phyloP scores from a whole-genome alignment of 495 filamentous ascomycete species.

The Penicillium soppii region DNA sequence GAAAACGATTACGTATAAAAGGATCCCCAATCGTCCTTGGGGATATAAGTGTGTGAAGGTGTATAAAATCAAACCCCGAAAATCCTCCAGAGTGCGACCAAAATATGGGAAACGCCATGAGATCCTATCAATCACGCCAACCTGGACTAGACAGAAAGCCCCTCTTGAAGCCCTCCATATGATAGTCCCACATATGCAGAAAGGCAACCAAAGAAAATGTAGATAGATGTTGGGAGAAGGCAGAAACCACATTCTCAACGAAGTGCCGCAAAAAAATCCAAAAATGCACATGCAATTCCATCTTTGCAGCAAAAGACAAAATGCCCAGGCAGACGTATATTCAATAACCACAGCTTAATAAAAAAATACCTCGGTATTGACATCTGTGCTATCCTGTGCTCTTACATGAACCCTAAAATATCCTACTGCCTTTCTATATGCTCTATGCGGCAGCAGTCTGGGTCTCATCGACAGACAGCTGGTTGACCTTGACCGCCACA shows the following conservation, averaged over 20 bases:
- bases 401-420: background rate
- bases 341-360: background rate
- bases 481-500: conserved; percentile 19
- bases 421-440: conserved; percentile 5
- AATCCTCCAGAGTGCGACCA: too few relatives aligned
- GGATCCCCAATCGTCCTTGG: too few relatives aligned
- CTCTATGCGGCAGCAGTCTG: conserved; percentile 22
- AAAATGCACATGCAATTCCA: background rate
- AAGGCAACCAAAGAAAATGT: background rate
- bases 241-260: too few relatives aligned
- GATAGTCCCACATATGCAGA: conserved; percentile 1
- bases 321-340: conserved; percentile 4
- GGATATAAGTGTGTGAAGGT: too few relatives aligned
- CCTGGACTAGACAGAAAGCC: too few relatives aligned
- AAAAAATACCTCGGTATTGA: background rate
- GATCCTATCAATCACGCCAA: too few relatives aligned
- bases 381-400: background rate
- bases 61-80: too few relatives aligned
- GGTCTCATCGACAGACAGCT: conserved; percentile 10
- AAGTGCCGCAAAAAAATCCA: too few relatives aligned
- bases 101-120: too few relatives aligned
- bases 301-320: too few relatives aligned
- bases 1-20: too few relatives aligned
- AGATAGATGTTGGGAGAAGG: background rate
- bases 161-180: background rate